A percentile compares a stretch with the other conserved stretches of the same genome.
phyloP scores from a whole-genome alignment of 2,329 filamentous ascomycete genomes.

The Chlorencoelia australis region DNA sequence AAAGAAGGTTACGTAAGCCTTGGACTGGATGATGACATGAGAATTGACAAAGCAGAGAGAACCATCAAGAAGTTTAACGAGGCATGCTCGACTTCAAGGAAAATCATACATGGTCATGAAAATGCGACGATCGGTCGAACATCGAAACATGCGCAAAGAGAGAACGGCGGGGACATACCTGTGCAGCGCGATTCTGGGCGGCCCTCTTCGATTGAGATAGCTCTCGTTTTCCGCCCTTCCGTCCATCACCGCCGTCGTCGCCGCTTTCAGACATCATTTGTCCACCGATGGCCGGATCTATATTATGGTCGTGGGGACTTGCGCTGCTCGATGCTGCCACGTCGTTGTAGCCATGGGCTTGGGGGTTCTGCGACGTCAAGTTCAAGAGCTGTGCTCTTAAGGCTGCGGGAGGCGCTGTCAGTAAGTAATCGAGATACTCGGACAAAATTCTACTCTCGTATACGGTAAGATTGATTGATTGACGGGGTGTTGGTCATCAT shows the following conservation, averaged over 20 bases:
- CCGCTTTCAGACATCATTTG: conserved; percentile 23
- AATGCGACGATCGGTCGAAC: too few species aligned
- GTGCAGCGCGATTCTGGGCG: conserved; percentile 62
- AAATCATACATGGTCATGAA: too few species aligned
- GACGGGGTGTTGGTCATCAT: conserved; percentile 4
- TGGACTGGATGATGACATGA: conserved; percentile 26
- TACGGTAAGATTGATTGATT: too few species aligned
- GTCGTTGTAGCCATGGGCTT: conserved; percentile 25
- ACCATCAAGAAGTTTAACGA: conserved; percentile 20
- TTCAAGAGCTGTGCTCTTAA: conserved; percentile 29
- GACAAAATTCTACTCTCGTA: too few species aligned
- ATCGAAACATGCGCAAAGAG: too few species aligned
- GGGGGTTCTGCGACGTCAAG: conserved; percentile 16
- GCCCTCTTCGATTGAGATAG: conserved; percentile 61
- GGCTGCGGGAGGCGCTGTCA: conserved; percentile 25
- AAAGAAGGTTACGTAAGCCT: conserved; percentile 25
- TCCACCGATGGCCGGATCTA: conserved; percentile 27
- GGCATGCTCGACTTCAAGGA: too few species aligned
- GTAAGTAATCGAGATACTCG: too few species aligned
- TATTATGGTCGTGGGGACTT: conserved; percentile 27
- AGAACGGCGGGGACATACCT: conserved; percentile 54
- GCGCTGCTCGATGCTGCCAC: conserved; percentile 23
- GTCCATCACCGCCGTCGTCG: conserved; percentile 37
- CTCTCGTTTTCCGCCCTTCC: conserved; percentile 75
- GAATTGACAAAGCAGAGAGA: conserved; percentile 29